These are phyloP conservation scores for Nicotiana sylvestris DNA, from an alignment of 257 asterid species.

Conservation along the genomic window DNA sequence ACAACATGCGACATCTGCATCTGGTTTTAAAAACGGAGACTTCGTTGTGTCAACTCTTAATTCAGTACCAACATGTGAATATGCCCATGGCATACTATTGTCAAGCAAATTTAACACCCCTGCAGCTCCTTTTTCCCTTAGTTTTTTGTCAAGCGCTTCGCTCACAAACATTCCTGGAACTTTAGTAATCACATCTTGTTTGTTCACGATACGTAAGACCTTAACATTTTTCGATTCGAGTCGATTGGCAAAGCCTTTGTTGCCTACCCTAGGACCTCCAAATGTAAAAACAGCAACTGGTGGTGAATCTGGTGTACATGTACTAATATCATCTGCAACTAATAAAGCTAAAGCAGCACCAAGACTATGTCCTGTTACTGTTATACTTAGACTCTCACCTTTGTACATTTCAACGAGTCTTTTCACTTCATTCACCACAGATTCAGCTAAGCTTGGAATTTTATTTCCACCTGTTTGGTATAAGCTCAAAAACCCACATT, in stretches of 20 bases:
- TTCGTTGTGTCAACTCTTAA: constrained; percentile 65
- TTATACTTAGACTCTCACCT: constrained; percentile 79
- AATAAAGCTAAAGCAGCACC: constrained; percentile 82
- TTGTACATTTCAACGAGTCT: constrained; percentile 59
- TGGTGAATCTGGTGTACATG: constrained; percentile 40
- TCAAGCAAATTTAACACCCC: constrained; percentile 43
- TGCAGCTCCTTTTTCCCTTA: constrained; percentile 33
- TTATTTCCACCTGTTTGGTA: constrained; percentile 58
- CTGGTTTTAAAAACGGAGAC: constrained; percentile 68
- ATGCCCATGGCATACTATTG: constrained; percentile 80
- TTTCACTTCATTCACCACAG: constrained; percentile 55
- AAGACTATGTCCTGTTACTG: constrained; percentile 82
- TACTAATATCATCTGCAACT: constrained; percentile 64
- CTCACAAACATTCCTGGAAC: constrained; percentile 91
- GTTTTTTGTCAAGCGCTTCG: constrained; percentile 56
- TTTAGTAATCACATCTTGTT: constrained; percentile 69
- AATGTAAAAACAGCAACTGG: constrained; percentile 78
- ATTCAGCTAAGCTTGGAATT: constrained; percentile 66
- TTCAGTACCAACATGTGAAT: constrained; percentile 74
- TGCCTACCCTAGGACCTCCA: constrained; percentile 91
- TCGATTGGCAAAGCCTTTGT: constrained; percentile 51
- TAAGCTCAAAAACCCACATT: constrained; percentile 68
- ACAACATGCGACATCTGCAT: constrained; percentile 86
- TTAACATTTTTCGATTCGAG: constrained; percentile 43
- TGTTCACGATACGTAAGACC: constrained; percentile 65